Conservation (phyloP, 441 rosid species). For the Populus tomentosa region DNA sequence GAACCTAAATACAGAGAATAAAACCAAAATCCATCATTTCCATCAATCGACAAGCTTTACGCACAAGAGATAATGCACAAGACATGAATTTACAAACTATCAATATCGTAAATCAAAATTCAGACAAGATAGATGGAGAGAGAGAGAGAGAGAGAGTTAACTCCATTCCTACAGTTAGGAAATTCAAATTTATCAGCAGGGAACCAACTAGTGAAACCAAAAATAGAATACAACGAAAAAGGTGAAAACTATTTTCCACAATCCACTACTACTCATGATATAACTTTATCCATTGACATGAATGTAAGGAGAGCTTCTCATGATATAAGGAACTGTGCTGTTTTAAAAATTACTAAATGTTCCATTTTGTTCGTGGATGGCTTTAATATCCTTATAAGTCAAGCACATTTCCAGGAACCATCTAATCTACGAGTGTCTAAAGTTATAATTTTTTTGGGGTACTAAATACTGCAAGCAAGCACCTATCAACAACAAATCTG, state of each 20-base stretch:
- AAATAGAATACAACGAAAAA: not conserved
- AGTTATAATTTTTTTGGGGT: not conserved
- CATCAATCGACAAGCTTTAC: not conserved
- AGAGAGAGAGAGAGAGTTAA: not conserved
- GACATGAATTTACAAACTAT: not conserved
- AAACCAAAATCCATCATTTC: constrained; percentile 6
- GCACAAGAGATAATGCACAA: not conserved
- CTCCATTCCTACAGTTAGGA: not conserved
- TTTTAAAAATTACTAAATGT: not conserved
- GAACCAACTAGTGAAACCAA: not conserved
- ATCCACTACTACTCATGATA: not conserved
- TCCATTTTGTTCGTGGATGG: not conserved
- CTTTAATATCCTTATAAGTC: not conserved
- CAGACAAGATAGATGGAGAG: not conserved
- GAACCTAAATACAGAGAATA: constrained; percentile 45
- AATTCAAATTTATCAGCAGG: not conserved
- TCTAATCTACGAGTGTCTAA: not conserved
- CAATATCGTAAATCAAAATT: not conserved
- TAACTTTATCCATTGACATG: not conserved
- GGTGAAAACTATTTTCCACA: not conserved
- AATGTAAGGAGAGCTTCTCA: not conserved
- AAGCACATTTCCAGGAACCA: not conserved
- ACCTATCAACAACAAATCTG: not conserved
- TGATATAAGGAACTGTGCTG: not conserved
- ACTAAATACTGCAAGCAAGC: not conserved